A percentile compares a stretch with the other conserved stretches of the same genome.
phyloP scores from a whole-genome alignment of 129 eudicot genomes.

The Pittosporum tobira region DNA sequence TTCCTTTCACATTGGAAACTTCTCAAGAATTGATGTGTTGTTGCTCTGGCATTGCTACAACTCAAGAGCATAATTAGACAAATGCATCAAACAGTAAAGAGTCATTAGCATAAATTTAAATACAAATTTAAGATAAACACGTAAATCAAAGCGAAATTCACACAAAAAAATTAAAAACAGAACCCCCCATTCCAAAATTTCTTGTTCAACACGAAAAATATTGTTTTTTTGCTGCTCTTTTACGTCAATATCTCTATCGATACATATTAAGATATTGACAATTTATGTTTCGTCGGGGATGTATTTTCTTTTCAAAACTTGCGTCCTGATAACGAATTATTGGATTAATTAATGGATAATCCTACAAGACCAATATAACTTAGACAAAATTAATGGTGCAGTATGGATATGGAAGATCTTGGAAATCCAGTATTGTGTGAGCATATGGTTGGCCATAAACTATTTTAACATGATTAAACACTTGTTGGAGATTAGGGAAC shows the following conservation, averaged over 20 bases:
- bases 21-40: slow-evolving; percentile 8
- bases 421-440: too few relatives aligned
- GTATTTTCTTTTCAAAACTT: slow-evolving; percentile 2
- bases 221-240: slow-evolving; percentile 3
- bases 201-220: slow-evolving; percentile 3
- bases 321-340: not conserved
- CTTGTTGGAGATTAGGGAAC: too few relatives aligned
- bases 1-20: slow-evolving; percentile 10
- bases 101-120: not conserved
- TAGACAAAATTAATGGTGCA: too few relatives aligned
- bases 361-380: too few relatives aligned
- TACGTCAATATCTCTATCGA: slow-evolving; percentile 1
- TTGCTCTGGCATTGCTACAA: slow-evolving; percentile 2
- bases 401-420: too few relatives aligned
- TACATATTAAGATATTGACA: slow-evolving; percentile 12
- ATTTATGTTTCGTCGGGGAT: not conserved
- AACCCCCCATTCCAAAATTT: slow-evolving; percentile 3
- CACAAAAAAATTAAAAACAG: not conserved
- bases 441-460: too few relatives aligned
- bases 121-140: not conserved
- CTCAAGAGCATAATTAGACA: slow-evolving; percentile 1
- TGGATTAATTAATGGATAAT: too few relatives aligned
- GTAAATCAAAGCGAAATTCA: not conserved
- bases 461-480: too few relatives aligned
- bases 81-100: slow-evolving; percentile 5